Base-by-base conservation (phyloP, 1,284 basidiomycete genomes). In the Caloboletus firmus region DNA sequence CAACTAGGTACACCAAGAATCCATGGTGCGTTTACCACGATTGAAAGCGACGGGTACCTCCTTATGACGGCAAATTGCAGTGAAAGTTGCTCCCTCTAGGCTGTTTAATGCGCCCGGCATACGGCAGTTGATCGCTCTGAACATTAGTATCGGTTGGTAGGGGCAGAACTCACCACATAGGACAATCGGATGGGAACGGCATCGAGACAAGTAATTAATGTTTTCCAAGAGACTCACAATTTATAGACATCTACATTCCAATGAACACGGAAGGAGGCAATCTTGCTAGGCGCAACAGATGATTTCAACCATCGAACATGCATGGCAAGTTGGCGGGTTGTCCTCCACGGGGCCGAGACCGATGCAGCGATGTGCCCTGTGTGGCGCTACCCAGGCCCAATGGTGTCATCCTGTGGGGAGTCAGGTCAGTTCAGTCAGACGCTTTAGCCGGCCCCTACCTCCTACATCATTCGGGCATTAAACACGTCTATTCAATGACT, bases 11-110 rank as follows among this genome's bases (percentile, higher is more conserved):
- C n/a, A n/a, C n/a, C n/a, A n/a, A n/a, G n/a, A n/a, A n/a, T n/a
- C n/a, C n/a, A n/a, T n/a, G 49, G 59, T 60, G 42, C 9, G 61
- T 52, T 18, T 2, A 1, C 26, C n/a, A 17, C 10, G 17, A 34
- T 43, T 20, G n/a, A 48, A n/a, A 10, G 13, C 4, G n/a, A n/a
- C 2, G 10, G 7, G 26, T 26, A 0, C 15, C 1, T 41, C n/a
- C 24, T 47, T 17, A 45, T 15, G 34, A 46, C 22, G 28, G 30
- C 5, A 2, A 18, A 32, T 46, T 20, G 9, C n/a, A 39, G 40
- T 18, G 8, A 22, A 11, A 22, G 45, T 30, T 2, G 15, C 13
- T 35, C 31, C 35, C 15, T 48, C 32, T 17, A 51, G 17, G 37
- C 36, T 18, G 17, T 13, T 5, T 10, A 10, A 24, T 5, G 4